Evolutionary conservation across 768 basidiomycete species (phyloP).

Genomic region (Russula sp.): DNA sequence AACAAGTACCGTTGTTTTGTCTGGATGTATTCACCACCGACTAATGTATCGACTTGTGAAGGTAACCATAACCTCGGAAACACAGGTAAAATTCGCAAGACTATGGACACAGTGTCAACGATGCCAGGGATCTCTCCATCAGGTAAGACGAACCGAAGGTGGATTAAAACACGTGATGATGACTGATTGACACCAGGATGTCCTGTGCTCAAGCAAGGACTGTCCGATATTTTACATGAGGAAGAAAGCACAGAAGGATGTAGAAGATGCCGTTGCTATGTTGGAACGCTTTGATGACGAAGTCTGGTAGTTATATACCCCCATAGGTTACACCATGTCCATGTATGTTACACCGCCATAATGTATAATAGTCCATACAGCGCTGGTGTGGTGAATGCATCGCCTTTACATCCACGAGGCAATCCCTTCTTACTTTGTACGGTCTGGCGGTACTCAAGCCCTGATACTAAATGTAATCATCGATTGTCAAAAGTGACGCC

Average conservation of each 20-base stretch:
- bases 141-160: constrained; percentile 39
- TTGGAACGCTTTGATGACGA: constrained; percentile 83
- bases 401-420: neutral
- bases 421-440: neutral
- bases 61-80: constrained; percentile 56
- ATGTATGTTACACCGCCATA: constrained; percentile 6
- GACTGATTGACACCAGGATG: constrained; percentile 54
- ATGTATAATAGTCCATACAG: constrained; percentile 21
- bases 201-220: constrained; percentile 93
- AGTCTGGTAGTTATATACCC: constrained; percentile 44
- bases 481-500: neutral
- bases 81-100: constrained; percentile 88
- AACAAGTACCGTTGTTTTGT: constrained; percentile 51
- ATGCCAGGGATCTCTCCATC: constrained; percentile 97
- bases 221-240: constrained; percentile 99
- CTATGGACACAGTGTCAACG: constrained; percentile 99
- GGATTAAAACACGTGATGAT: constrained; percentile 19
- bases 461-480: neutral
- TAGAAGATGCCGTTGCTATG: constrained; percentile 72
- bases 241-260: constrained; percentile 98
- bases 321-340: neutral
- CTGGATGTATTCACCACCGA: neutral
- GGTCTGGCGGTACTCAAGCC: neutral
- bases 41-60: constrained; percentile 16
- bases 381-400: constrained; percentile 1